These are phyloP conservation scores for Dactylonectria macrodidyma DNA, from an alignment of 2,329 filamentous ascomycete genomes.

Conservation along the genomic window DNA sequence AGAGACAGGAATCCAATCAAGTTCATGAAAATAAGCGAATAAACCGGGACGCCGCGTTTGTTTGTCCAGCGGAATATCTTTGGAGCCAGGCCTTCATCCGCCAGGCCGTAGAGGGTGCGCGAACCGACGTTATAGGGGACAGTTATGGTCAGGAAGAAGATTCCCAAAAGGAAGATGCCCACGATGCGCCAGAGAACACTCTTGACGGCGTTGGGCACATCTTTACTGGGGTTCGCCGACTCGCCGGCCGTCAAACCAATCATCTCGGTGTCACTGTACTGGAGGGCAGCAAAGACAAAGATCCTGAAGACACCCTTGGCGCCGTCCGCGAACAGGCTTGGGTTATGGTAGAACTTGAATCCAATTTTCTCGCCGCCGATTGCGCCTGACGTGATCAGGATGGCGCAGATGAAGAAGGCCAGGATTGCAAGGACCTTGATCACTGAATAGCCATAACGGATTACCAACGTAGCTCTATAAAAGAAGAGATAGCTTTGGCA, in stretches of 20 bases:
- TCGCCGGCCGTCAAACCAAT: slow-evolving; percentile 45
- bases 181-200: slow-evolving; percentile 46
- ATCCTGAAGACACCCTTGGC: slow-evolving; percentile 18
- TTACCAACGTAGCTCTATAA: no score
- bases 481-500: no score
- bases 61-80: slow-evolving; percentile 66
- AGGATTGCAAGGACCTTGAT: slow-evolving; percentile 29
- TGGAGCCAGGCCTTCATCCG: slow-evolving; percentile 67
- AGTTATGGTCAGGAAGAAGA: slow-evolving; percentile 67
- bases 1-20: slow-evolving; percentile 34
- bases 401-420: slow-evolving; percentile 30
- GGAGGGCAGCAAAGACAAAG: slow-evolving; percentile 19
- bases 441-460: neutral
- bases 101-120: slow-evolving; percentile 68
- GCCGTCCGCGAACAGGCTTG: slow-evolving; percentile 12
- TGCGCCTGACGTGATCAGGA: slow-evolving; percentile 39
- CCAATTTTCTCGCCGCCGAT: slow-evolving; percentile 43
- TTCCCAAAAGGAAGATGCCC: slow-evolving; percentile 62
- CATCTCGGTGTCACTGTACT: slow-evolving; percentile 23
- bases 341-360: slow-evolving; percentile 29
- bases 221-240: slow-evolving; percentile 62
- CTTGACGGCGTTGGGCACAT: slow-evolving; percentile 44
- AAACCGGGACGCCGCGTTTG: slow-evolving; percentile 56
- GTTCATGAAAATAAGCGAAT: slow-evolving; percentile 34
- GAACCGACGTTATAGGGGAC: slow-evolving; percentile 69